phyloP scores from a whole-genome alignment of 768 basidiomycete species.

The Podaxis mareebaensis region DNA sequence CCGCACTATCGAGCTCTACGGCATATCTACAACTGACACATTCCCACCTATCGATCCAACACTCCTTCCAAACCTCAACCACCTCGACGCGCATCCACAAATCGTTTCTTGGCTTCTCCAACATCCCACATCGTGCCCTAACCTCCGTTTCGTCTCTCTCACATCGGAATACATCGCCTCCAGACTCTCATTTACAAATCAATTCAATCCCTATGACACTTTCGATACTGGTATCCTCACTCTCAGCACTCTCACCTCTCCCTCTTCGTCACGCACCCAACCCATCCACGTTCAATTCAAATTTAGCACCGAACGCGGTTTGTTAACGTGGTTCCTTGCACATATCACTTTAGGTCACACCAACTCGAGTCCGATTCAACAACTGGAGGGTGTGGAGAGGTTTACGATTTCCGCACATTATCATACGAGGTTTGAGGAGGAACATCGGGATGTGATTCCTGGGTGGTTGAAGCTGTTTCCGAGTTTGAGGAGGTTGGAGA shows the following conservation, averaged over 20 bases:
- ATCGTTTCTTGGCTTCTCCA: constrained; percentile 8
- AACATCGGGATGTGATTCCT: not conserved
- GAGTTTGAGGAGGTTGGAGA: not conserved
- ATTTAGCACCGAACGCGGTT: constrained; percentile 2
- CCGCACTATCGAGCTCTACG: not conserved
- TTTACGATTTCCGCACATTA: not conserved
- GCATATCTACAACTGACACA: not conserved
- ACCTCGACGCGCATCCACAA: constrained; percentile 2
- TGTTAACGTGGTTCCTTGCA: not conserved
- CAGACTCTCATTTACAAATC: not conserved
- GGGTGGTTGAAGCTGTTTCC: constrained; percentile 1
- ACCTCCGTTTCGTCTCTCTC: not conserved
- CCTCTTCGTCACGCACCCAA: not conserved
- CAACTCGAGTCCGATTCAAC: not conserved
- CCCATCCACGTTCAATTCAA: constrained; percentile 4
- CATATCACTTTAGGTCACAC: not conserved
- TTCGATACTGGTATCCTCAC: constrained; percentile 4
- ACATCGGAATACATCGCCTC: not conserved
- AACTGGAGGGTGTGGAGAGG: not conserved
- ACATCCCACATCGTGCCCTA: not conserved
- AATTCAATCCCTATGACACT: not conserved
- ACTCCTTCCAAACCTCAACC: not conserved
- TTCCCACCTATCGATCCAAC: not conserved
- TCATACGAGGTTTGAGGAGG: not conserved
- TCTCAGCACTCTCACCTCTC: not conserved